Conservation (phyloP, 768 basidiomycete genomes). For the Mycena rosella region DNA sequence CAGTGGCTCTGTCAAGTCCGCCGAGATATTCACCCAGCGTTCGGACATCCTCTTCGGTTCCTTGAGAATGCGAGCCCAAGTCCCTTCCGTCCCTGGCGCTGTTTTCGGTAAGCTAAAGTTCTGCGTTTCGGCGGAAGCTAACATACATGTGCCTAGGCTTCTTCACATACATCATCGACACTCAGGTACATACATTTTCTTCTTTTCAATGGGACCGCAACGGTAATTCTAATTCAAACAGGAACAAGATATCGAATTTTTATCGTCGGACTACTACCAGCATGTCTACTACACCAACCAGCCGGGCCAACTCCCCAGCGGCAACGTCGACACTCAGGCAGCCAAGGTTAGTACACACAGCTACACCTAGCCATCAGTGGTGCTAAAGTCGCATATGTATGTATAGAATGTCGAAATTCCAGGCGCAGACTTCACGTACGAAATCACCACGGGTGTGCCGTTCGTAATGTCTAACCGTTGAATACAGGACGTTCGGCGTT, state of each 20-base stretch:
- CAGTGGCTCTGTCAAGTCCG: constrained; percentile 26
- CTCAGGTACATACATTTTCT: constrained; percentile 22
- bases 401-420: constrained; percentile 20
- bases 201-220: too few species aligned
- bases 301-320: constrained; percentile 22
- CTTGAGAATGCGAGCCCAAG: constrained; percentile 36
- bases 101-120: constrained; percentile 27
- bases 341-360: constrained; percentile 23
- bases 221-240: not conserved
- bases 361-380: not conserved
- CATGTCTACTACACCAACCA: constrained; percentile 36
- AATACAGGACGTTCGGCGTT: constrained; percentile 32
- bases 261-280: constrained; percentile 33
- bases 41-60: constrained; percentile 31
- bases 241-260: constrained; percentile 39
- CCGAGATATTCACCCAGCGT: constrained; percentile 34
- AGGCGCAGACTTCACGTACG: constrained; percentile 37
- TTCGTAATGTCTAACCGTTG: not conserved
- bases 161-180: constrained; percentile 32
- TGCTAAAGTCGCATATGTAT: not conserved
- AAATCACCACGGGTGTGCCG: not conserved
- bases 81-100: constrained; percentile 33
- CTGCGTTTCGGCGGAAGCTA: not conserved
- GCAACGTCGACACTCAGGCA: constrained; percentile 19
- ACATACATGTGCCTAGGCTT: constrained; percentile 24